Conservation (phyloP, 2,329 filamentous ascomycete species). For the Penicillium rolfsii region DNA sequence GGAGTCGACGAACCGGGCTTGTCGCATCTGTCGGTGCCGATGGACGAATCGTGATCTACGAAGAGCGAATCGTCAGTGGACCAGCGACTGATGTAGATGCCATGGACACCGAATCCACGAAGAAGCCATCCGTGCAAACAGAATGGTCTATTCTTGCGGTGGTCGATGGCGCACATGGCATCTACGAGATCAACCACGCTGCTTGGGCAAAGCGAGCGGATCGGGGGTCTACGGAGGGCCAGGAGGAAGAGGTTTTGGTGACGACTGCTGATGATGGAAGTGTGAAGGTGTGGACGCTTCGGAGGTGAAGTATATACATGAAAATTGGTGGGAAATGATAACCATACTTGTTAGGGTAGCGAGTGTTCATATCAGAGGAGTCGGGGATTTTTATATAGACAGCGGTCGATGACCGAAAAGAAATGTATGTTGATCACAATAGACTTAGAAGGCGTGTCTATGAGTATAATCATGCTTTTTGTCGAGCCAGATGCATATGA, state of each 20-base stretch:
- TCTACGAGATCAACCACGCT: constrained; percentile 92
- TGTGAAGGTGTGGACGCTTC: constrained; percentile 77
- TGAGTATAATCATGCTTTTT: too few species aligned
- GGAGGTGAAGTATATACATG: constrained; percentile 10
- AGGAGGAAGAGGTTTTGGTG: constrained; percentile 74
- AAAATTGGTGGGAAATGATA: not conserved
- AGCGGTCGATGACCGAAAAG: not conserved
- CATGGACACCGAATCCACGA: constrained; percentile 37
- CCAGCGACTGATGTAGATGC: constrained; percentile 25
- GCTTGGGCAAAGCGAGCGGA: constrained; percentile 84
- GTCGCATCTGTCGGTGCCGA: constrained; percentile 91
- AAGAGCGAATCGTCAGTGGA: constrained; percentile 56
- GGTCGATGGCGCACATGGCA: constrained; percentile 77
- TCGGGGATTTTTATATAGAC: not conserved
- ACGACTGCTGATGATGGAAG: constrained; percentile 91
- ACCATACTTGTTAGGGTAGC: not conserved
- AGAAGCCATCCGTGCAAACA: constrained; percentile 39
- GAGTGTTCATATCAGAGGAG: not conserved
- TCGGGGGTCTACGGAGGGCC: constrained; percentile 54
- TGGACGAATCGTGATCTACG: constrained; percentile 77
- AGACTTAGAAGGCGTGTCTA: not conserved
- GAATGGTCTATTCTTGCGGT: constrained; percentile 73
- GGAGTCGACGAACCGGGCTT: constrained; percentile 76
- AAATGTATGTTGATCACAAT: not conserved
- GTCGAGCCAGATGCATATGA: too few species aligned